Percentiles rank a stretch among this genome's conserved stretches.
Evolutionary conservation across 163 green algal genomes (phyloP).

Genomic region (Trebouxiophyceae sp.): DNA sequence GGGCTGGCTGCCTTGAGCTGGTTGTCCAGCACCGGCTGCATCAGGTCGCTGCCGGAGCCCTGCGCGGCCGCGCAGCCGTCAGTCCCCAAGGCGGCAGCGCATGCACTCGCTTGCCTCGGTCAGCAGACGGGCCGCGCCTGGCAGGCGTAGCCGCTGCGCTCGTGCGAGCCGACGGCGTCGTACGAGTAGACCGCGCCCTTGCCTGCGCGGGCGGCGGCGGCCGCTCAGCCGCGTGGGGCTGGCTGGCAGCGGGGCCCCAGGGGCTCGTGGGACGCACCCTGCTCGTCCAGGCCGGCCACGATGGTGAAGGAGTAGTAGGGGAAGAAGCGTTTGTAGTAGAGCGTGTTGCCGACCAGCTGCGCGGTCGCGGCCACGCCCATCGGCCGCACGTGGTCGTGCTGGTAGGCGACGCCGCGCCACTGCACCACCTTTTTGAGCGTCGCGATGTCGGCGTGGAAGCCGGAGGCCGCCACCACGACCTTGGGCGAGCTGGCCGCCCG

Average conservation of each 20-base stretch:
- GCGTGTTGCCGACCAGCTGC: conserved; percentile 95
- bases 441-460: conserved; percentile 85
- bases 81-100: too few species aligned
- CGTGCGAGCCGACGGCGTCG: conserved; percentile 92
- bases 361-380: conserved; percentile 84
- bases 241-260: not conserved
- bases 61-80: conserved; percentile 47
- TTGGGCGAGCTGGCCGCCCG: conserved; percentile 54
- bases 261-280: conserved; percentile 59
- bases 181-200: conserved; percentile 95
- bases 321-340: conserved; percentile 98
- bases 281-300: conserved; percentile 83
- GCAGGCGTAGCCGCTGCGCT: conserved; percentile 80
- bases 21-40: conserved; percentile 99
- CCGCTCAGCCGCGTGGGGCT: too few species aligned
- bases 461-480: conserved; percentile 79
- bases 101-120: too few species aligned
- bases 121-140: too few species aligned
- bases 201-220: conserved; percentile 44
- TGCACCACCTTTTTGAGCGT: conserved; percentile 92
- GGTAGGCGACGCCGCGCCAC: conserved; percentile 71
- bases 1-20: conserved; percentile 90
- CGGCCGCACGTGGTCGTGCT: conserved; percentile 78
- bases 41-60: conserved; percentile 89
- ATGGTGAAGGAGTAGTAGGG: conserved; percentile 99